Evolutionary conservation across 2,329 filamentous ascomycete species (phyloP).

Genomic region (Trichoderma brevicompactum): DNA sequence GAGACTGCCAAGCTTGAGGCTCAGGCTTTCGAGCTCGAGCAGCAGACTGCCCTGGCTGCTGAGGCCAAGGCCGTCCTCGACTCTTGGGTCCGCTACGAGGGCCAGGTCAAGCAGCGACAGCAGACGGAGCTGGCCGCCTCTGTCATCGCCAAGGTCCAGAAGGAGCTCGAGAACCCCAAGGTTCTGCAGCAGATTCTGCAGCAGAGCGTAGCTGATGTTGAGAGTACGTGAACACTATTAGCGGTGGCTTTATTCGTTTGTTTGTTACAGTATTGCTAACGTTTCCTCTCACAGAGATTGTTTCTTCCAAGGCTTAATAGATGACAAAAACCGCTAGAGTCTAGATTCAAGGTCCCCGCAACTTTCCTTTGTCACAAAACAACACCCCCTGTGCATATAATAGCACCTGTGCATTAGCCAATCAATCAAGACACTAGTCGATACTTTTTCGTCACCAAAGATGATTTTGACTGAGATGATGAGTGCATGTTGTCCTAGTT

Average conservation of each 20-base stretch:
- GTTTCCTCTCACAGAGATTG: conserved; percentile 54
- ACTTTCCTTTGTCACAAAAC: conserved; percentile 56
- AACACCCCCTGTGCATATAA: conserved; percentile 58
- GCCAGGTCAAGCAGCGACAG: conserved; percentile 98
- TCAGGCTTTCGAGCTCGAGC: conserved; percentile 95
- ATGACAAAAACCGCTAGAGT: conserved; percentile 45
- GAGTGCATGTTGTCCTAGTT: conserved; percentile 25
- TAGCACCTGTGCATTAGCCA: conserved; percentile 66
- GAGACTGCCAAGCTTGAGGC: conserved; percentile 97
- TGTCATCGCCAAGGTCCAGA: conserved; percentile 96
- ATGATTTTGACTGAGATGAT: conserved; percentile 25
- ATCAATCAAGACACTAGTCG: conserved; percentile 46
- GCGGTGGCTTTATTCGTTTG: neutral
- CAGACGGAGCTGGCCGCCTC: conserved; percentile 92
- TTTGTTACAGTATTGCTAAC: conserved; percentile 41
- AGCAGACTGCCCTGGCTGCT: conserved; percentile 85
- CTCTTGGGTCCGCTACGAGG: conserved; percentile 98
- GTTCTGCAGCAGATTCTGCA: conserved; percentile 95
- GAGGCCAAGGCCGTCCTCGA: conserved; percentile 97
- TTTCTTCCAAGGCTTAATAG: conserved; percentile 67
- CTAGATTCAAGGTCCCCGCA: conserved; percentile 43
- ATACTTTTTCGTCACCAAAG: conserved; percentile 18
- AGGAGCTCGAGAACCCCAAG: conserved; percentile 98
- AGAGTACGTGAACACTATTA: conserved; percentile 65
- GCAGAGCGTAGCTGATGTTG: conserved; percentile 94